A percentile compares a stretch with the other conserved stretches of the same genome.
These are phyloP conservation scores for Fusarium globosum DNA, from an alignment of 2,329 filamentous ascomycete species.

Conservation along the genomic window DNA sequence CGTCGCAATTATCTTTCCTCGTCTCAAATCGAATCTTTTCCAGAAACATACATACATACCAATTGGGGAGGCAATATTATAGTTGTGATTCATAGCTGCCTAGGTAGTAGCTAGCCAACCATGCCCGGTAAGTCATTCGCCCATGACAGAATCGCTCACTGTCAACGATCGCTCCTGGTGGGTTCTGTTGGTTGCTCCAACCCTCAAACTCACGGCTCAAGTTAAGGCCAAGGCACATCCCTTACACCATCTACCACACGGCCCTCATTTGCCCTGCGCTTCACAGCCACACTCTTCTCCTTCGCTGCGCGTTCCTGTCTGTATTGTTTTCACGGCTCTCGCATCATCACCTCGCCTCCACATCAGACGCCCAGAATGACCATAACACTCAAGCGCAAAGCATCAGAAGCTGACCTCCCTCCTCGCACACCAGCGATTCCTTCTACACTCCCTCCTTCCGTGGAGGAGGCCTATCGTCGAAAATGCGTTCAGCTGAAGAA, in stretches of 20 bases:
- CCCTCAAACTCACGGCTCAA: conserved; percentile 14
- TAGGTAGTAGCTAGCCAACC: not conserved
- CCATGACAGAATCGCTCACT: conserved; percentile 1
- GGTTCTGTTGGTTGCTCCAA: conserved; percentile 35
- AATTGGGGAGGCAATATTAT: not conserved
- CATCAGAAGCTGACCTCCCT: conserved; percentile 51
- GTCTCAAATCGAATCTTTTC: not conserved
- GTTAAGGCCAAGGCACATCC: conserved; percentile 29
- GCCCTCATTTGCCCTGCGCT: conserved; percentile 2
- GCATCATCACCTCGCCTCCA: conserved; percentile 19
- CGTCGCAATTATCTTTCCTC: not conserved
- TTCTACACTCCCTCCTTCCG: conserved; percentile 80
- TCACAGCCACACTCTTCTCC: conserved; percentile 6
- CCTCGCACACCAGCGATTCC: conserved; percentile 59
- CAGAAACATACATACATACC: not conserved
- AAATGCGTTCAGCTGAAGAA: conserved; percentile 97
- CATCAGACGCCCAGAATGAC: conserved; percentile 43
- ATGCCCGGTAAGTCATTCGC: conserved; percentile 36
- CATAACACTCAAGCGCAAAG: conserved; percentile 50
- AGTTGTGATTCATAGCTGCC: not conserved
- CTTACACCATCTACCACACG: conserved; percentile 25
- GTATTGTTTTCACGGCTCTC: not conserved
- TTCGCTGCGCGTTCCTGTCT: conserved; percentile 1
- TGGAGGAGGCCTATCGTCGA: conserved; percentile 93
- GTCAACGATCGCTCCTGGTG: conserved; percentile 17